These are phyloP conservation scores for Parmales sp. DNA, from an alignment of 108 stramenopile genomes.

Conservation along the genomic window DNA sequence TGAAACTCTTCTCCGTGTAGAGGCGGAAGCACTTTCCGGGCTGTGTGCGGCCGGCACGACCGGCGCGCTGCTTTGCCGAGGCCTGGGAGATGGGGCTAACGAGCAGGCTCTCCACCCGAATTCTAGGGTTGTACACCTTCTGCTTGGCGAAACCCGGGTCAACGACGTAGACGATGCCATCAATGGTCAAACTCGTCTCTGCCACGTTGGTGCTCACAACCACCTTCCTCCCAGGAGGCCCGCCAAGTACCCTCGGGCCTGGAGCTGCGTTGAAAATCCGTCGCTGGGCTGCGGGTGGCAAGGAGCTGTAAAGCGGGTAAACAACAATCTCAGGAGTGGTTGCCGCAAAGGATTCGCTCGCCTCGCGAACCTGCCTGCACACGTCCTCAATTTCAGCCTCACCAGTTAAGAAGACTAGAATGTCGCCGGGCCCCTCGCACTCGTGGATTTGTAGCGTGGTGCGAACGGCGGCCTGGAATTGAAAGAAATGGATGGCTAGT, in stretches of 20 bases:
- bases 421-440: slow-evolving; percentile 94
- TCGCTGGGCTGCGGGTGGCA: slow-evolving; percentile 85
- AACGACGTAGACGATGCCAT: slow-evolving; percentile 98
- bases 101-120: slow-evolving; percentile 93
- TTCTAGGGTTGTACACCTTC: slow-evolving; percentile 98
- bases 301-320: slow-evolving; percentile 91
- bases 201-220: slow-evolving; percentile 97
- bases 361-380: slow-evolving; percentile 79
- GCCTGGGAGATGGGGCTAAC: slow-evolving; percentile 96
- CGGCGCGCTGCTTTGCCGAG: slow-evolving; percentile 81
- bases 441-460: slow-evolving; percentile 95
- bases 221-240: slow-evolving; percentile 91
- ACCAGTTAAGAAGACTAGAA: slow-evolving; percentile 95
- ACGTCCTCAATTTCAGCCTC: slow-evolving; percentile 97
- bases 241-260: slow-evolving; percentile 78
- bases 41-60: slow-evolving; percentile 94
- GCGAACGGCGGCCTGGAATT: slow-evolving; percentile 83
- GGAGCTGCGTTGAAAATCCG: slow-evolving; percentile 89
- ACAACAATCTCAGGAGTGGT: slow-evolving; percentile 74
- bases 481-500: too few relatives aligned
- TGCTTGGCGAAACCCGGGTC: slow-evolving; percentile 99
- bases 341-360: slow-evolving; percentile 42
- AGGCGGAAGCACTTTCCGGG: slow-evolving; percentile 98
- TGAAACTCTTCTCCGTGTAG: slow-evolving; percentile 93
- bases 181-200: slow-evolving; percentile 97